These are phyloP conservation scores for Helminthosporium solani DNA, from an alignment of 2,329 filamentous ascomycete species.

Conservation along the genomic window DNA sequence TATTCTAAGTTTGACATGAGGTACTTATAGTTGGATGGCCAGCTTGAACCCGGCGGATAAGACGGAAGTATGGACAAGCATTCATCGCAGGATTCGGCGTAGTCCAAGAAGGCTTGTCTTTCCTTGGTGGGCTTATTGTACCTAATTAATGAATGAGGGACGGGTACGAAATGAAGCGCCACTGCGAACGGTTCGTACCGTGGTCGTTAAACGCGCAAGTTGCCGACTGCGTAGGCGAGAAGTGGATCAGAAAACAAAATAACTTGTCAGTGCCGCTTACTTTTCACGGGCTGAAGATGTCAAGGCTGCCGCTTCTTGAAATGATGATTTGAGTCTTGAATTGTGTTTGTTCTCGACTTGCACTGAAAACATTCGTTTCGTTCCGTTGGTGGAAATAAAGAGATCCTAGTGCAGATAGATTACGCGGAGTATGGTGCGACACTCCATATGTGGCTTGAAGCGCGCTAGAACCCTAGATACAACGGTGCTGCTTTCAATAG, in stretches of 20 bases:
- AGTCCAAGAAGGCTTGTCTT: conserved; percentile 24
- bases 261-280: too few species aligned
- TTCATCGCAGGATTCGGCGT: not conserved
- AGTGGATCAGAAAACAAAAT: too few species aligned
- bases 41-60: not conserved
- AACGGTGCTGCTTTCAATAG: too few species aligned
- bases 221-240: too few species aligned
- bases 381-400: conserved; percentile 10
- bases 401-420: conserved; percentile 3
- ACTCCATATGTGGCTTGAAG: too few species aligned
- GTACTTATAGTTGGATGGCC: conserved; percentile 1
- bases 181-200: not conserved
- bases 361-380: not conserved
- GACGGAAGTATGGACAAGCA: not conserved
- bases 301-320: too few species aligned
- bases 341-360: too few species aligned
- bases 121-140: conserved; percentile 30
- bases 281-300: too few species aligned
- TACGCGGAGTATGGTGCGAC: not conserved
- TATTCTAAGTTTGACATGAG: not conserved
- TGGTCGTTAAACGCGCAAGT: too few species aligned
- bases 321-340: too few species aligned
- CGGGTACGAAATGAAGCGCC: conserved; percentile 16
- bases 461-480: not conserved
- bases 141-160: conserved; percentile 21